These are phyloP conservation scores for Colletotrichum sp. DNA, from an alignment of 2,329 filamentous ascomycete genomes.

Conservation along the genomic window DNA sequence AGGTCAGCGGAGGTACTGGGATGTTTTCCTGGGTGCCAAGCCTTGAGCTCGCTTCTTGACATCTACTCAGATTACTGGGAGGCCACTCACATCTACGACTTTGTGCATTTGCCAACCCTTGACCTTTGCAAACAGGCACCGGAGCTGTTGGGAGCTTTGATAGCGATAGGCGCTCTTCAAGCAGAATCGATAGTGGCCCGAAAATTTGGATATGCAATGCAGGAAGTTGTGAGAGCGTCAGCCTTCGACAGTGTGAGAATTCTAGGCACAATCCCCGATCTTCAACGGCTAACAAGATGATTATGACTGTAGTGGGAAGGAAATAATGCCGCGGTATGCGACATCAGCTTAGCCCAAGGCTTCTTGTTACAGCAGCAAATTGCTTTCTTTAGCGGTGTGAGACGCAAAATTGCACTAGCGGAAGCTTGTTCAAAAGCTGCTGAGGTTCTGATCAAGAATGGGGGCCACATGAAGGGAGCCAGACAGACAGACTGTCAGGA, in stretches of 20 bases:
- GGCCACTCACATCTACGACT: not conserved
- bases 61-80: not conserved
- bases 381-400: not conserved
- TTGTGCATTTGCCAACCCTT: not conserved
- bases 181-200: not conserved
- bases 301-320: not conserved
- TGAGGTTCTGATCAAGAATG: not conserved
- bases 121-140: not conserved
- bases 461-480: not conserved
- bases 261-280: not conserved
- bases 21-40: not conserved
- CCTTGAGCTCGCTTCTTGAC: not conserved
- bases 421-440: not conserved
- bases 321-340: not conserved
- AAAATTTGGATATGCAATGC: not conserved
- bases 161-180: not conserved
- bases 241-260: not conserved
- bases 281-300: not conserved
- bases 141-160: not conserved
- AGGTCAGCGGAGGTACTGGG: not conserved
- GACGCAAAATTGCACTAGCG: not conserved
- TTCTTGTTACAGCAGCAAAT: not conserved
- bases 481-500: not conserved
- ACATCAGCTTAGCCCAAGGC: not conserved
- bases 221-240: not conserved